phyloP scores from a whole-genome alignment of 495 filamentous ascomycete genomes.

The Talaromyces adpressus region DNA sequence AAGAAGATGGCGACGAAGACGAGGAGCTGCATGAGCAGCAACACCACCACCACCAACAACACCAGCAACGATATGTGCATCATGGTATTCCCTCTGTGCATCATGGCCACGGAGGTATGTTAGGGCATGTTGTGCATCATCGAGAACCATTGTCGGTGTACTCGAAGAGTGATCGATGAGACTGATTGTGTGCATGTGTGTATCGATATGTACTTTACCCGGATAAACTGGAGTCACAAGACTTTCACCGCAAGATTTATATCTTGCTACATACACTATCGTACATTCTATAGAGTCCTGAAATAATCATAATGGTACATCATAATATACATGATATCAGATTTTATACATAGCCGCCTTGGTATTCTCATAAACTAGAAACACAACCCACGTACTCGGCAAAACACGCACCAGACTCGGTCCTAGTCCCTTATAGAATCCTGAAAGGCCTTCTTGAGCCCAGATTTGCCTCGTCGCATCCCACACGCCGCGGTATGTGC shows the following conservation, averaged over 20 bases:
- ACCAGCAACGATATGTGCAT: neutral
- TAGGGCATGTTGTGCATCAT: neutral
- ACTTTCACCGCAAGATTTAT: neutral
- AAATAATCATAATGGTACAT: neutral
- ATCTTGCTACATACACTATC: neutral
- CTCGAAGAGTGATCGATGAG: conserved; percentile 4
- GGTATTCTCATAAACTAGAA: conserved; percentile 94
- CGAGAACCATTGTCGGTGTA: neutral
- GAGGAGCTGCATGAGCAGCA: conserved; percentile 1
- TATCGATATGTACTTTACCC: neutral
- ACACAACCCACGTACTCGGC: conserved; percentile 95
- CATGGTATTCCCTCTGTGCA: neutral
- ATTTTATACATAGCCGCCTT: conserved; percentile 40
- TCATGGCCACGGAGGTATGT: neutral
- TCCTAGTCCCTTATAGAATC: conserved; percentile 89
- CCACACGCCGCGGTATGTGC: conserved; percentile 55
- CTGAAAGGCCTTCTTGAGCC: conserved; percentile 67
- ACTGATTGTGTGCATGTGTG: neutral
- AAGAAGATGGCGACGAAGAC: conserved; percentile 3
- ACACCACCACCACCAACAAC: neutral
- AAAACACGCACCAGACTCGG: conserved; percentile 84
- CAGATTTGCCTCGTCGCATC: conserved; percentile 72
- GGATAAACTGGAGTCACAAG: neutral
- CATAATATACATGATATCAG: conserved; percentile 7
- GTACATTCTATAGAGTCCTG: neutral